Evolutionary conservation across 2,329 filamentous ascomycete genomes (phyloP).

Genomic region (Colletotrichum siamense): DNA sequence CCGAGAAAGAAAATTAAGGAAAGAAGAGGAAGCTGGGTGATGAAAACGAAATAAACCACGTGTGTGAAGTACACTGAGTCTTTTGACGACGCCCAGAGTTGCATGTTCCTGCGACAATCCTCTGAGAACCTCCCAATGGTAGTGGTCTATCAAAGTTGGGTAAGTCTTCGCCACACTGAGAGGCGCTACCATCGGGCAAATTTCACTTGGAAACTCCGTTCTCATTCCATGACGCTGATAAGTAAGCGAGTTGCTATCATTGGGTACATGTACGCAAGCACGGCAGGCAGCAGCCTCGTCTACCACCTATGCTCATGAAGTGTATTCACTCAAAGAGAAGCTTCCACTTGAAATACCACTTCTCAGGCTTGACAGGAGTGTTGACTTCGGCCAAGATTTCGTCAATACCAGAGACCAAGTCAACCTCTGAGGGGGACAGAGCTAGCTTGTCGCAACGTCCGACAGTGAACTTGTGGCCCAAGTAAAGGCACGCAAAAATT

Average conservation of each 20-base stretch:
- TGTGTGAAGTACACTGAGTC: neutral
- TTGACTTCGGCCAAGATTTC: neutral
- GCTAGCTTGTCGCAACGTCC: neutral
- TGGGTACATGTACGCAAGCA: neutral
- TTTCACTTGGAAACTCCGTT: neutral
- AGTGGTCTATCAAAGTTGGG: neutral
- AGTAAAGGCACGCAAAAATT: slow-evolving; percentile 63
- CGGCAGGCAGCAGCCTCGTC: neutral
- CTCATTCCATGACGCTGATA: neutral
- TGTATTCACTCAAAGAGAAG: neutral
- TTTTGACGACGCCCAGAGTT: neutral
- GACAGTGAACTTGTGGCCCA: slow-evolving; percentile 50
- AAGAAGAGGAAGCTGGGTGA: neutral
- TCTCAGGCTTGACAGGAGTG: neutral
- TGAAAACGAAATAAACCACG: neutral
- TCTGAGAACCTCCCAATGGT: neutral
- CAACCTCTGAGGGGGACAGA: neutral
- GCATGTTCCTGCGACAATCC: neutral
- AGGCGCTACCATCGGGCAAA: neutral
- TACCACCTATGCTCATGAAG: neutral
- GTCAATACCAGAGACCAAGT: neutral
- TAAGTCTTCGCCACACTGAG: neutral
- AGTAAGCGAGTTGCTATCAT: neutral
- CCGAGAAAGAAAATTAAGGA: neutral
- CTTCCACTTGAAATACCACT: neutral